Evolutionary conservation across 1,284 basidiomycete genomes (phyloP), one percentile per base, ranked within the genome.

Genomic region (Coriolopsis trogii): DNA sequence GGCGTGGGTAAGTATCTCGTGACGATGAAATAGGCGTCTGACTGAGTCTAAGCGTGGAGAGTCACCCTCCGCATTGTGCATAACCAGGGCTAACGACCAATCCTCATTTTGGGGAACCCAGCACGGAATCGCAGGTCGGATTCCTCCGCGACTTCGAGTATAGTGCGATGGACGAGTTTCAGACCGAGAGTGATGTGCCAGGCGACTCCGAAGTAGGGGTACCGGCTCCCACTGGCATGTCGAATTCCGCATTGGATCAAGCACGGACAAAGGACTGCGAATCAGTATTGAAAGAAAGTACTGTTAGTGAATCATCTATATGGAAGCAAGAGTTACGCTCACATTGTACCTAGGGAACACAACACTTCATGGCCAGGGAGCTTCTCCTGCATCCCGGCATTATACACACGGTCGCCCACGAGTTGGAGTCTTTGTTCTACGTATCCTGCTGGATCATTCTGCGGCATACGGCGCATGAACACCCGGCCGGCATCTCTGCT

Each of bases 81-180:
- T n/a, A n/a, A n/a, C n/a, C n/a, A n/a, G n/a, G n/a, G n/a, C n/a
- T n/a, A n/a, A n/a, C n/a, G n/a, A n/a, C n/a, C n/a, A n/a, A n/a
- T n/a, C n/a, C n/a, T 16, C 51, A 59, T 15, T 46, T 45, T 3
- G 49, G 49, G 6, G 20, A 29, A 5, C 36, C 30, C 6, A 21
- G 21, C 8, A 25, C 30, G 3, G 15, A 13, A 6, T 6, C 8
- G 33, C 20, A 16, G n/a, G 28, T 16, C n/a, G 60, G 60, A 4
- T 53, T 57, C 29, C 16, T 61, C 1, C 41, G 43, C 25, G 59
- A 61, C 36, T 54, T 55, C 25, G 56, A 61, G 23, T 46, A 51
- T 28, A 53, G 48, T 23, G 41, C 47, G 24, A 56, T 50, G 33
- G 16, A 18, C 6, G 33, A 34, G n/a, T 18, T 16, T 7, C n/a